phyloP scores from a whole-genome alignment of 345 rosid genomes.

The Odontarrhena argentea region DNA sequence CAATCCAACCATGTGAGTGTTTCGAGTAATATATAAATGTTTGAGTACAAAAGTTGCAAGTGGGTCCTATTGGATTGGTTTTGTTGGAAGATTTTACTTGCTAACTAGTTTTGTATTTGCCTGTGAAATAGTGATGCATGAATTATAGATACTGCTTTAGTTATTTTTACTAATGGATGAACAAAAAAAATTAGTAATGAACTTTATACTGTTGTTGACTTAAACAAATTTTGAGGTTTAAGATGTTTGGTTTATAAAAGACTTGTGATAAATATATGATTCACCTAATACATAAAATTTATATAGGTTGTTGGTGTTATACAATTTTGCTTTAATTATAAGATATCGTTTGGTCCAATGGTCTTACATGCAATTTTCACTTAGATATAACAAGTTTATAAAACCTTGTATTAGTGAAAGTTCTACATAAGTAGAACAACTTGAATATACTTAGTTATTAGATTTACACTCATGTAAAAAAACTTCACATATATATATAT shows the following conservation, averaged over 20 bases:
- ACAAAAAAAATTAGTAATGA: background rate
- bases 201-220: background rate
- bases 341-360: background rate
- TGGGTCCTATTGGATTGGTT: slow-evolving; percentile 35
- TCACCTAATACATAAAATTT: background rate
- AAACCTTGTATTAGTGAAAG: background rate
- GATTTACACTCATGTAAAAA: no score
- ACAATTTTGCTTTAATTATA: background rate
- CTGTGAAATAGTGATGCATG: background rate
- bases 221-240: slow-evolving; percentile 7
- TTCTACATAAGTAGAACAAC: no score
- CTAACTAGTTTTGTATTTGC: background rate
- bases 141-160: background rate
- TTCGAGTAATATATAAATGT: slow-evolving; percentile 31
- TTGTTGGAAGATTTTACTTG: slow-evolving; percentile 18
- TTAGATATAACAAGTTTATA: background rate
- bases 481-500: no score
- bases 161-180: no score
- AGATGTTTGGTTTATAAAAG: background rate
- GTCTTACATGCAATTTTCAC: background rate
- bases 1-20: slow-evolving; percentile 35
- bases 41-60: slow-evolving; percentile 31
- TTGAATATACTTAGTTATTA: no score
- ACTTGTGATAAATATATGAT: no score
- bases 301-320: slow-evolving; percentile 1